These are phyloP conservation scores for Curvularia sp. DNA, from an alignment of 2,329 filamentous ascomycete genomes.

Conservation along the genomic window DNA sequence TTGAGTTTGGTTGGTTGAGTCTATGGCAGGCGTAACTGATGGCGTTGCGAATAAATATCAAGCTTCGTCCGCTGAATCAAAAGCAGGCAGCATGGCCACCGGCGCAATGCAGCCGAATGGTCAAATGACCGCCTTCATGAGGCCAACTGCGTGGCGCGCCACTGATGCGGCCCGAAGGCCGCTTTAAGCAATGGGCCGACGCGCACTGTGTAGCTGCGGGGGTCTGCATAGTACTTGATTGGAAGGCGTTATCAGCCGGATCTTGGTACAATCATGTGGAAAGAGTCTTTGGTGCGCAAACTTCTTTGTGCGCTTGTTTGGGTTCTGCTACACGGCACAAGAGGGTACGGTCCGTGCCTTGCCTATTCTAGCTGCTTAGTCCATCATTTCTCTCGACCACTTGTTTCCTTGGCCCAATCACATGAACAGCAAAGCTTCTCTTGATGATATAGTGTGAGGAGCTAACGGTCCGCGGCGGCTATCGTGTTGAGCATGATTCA, in stretches of 20 bases:
- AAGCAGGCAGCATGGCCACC: background rate
- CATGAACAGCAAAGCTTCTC: background rate
- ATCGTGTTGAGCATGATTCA: background rate
- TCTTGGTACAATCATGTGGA: background rate
- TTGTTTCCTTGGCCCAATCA: background rate
- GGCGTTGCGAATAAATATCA: background rate
- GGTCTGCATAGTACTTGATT: background rate
- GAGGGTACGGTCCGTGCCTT: background rate
- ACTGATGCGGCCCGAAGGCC: background rate
- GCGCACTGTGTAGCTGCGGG: background rate
- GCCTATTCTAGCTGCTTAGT: background rate
- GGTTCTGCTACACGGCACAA: background rate
- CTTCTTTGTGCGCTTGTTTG: background rate
- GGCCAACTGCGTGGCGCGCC: background rate
- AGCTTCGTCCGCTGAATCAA: background rate
- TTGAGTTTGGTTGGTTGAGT: background rate
- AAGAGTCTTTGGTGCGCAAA: background rate
- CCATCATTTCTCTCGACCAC: background rate
- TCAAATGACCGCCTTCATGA: constrained; percentile 4
- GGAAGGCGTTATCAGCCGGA: background rate
- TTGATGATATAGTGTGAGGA: background rate
- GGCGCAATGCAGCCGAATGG: background rate
- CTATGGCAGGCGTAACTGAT: background rate
- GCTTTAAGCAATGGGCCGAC: background rate
- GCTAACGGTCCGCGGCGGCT: background rate